phyloP scores from a whole-genome alignment of 2,329 filamentous ascomycete species.

The Chrysoporthe cubensis region DNA sequence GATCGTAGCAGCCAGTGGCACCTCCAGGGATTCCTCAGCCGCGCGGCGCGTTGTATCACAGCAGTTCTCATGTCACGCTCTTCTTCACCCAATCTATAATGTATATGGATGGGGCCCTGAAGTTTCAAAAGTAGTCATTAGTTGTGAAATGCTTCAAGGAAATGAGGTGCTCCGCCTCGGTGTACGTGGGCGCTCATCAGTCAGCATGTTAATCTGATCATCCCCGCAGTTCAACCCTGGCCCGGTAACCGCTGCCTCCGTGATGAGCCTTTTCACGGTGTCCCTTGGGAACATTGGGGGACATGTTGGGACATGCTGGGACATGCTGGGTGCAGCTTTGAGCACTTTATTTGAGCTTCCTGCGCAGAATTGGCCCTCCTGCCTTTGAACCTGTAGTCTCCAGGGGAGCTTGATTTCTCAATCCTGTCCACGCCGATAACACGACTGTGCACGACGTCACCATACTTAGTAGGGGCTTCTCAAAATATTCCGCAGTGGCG shows the following conservation, averaged over 20 bases:
- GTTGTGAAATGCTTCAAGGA: not conserved
- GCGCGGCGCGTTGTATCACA: not conserved
- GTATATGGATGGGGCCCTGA: not conserved
- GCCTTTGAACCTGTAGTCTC: not conserved
- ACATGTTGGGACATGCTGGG: not conserved
- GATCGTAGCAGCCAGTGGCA: too few relatives aligned
- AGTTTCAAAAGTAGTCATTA: not conserved
- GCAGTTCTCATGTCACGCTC: not conserved
- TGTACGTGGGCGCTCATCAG: not conserved
- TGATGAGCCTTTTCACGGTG: not conserved
- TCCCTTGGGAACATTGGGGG: not conserved
- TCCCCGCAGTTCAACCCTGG: not conserved
- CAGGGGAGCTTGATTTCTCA: too few relatives aligned
- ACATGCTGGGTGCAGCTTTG: not conserved
- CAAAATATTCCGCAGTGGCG: not conserved
- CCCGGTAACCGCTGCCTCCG: not conserved
- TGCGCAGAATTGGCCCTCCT: not conserved
- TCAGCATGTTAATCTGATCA: not conserved
- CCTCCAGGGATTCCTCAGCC: too few relatives aligned
- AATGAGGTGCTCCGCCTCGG: constrained; percentile 11
- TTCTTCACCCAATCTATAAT: not conserved
- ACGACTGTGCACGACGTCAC: not conserved
- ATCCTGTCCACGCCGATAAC: too few relatives aligned
- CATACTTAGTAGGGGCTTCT: not conserved
- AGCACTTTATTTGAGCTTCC: not conserved